Percentiles rank a stretch among this genome's conserved stretches.
These are phyloP conservation scores for Silene vulgaris DNA, from an alignment of 179 eudicot species.

Conservation along the genomic window DNA sequence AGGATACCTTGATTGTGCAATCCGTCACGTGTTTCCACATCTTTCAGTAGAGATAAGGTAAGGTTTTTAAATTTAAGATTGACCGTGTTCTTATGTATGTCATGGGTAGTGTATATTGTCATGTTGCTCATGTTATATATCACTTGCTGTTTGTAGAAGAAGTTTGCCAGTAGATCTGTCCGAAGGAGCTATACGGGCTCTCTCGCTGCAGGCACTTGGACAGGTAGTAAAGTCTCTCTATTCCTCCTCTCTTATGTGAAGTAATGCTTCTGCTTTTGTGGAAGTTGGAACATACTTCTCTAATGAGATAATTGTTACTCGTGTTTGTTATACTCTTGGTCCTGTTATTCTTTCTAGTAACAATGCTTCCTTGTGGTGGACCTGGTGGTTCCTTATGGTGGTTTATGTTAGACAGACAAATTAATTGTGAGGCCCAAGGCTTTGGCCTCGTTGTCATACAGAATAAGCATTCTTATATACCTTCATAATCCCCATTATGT, in stretches of 20 bases:
- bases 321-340: not conserved
- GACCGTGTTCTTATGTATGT: conserved; percentile 6
- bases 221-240: conserved; percentile 50
- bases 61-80: conserved; percentile 8
- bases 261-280: conserved; percentile 6
- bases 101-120: conserved; percentile 12
- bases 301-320: not conserved
- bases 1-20: conserved; percentile 95
- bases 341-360: not conserved
- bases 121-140: conserved; percentile 19
- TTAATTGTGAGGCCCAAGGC: not conserved
- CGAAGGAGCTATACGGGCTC: conserved; percentile 93
- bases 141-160: conserved; percentile 53
- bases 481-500: not conserved
- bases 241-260: conserved; percentile 6
- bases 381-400: not conserved
- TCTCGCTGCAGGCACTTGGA: conserved; percentile 85
- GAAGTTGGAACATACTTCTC: conserved; percentile 2
- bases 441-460: conserved; percentile 6
- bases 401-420: not conserved
- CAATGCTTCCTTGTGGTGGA: conserved; percentile 1
- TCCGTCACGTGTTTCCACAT: conserved; percentile 79
- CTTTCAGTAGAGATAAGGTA: conserved; percentile 78
- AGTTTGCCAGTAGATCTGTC: conserved; percentile 88
- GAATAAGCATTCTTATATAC: conserved; percentile 1